These are phyloP conservation scores for Balakata baccata DNA, from an alignment of 345 rosid genomes.

Conservation along the genomic window DNA sequence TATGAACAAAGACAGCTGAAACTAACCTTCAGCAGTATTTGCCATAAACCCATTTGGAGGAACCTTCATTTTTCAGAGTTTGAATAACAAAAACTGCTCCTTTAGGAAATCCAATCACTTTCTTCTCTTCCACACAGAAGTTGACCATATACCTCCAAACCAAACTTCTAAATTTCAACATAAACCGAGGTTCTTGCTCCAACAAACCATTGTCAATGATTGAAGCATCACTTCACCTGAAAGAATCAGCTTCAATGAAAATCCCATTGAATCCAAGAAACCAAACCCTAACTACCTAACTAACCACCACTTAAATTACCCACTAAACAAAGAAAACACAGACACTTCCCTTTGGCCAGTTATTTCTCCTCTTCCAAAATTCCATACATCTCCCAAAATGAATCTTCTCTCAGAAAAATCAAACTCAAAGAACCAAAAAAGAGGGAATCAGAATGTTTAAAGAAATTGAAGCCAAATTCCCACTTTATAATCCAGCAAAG, in stretches of 20 bases:
- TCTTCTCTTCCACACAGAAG: constrained; percentile 10
- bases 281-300: constrained; percentile 16
- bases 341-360: neutral
- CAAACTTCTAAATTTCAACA: constrained; percentile 6
- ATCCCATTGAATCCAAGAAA: constrained; percentile 14
- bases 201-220: constrained; percentile 18
- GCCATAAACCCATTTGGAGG: constrained; percentile 72
- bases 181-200: constrained; percentile 13
- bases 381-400: neutral
- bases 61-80: constrained; percentile 65
- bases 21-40: constrained; percentile 68
- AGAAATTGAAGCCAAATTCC: constrained; percentile 1
- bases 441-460: constrained; percentile 8
- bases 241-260: constrained; percentile 1
- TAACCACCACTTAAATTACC: neutral
- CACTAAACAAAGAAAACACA: constrained; percentile 1
- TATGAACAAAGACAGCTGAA: constrained; percentile 14
- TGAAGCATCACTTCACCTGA: constrained; percentile 15
- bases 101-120: constrained; percentile 22
- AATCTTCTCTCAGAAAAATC: constrained; percentile 12
- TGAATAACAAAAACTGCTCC: neutral
- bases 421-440: constrained; percentile 5
- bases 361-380: neutral
- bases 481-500: constrained; percentile 2
- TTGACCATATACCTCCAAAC: constrained; percentile 5